These are phyloP conservation scores for Cadophora luteo-olivacea DNA, from an alignment of 2,329 filamentous ascomycete species.

Conservation along the genomic window DNA sequence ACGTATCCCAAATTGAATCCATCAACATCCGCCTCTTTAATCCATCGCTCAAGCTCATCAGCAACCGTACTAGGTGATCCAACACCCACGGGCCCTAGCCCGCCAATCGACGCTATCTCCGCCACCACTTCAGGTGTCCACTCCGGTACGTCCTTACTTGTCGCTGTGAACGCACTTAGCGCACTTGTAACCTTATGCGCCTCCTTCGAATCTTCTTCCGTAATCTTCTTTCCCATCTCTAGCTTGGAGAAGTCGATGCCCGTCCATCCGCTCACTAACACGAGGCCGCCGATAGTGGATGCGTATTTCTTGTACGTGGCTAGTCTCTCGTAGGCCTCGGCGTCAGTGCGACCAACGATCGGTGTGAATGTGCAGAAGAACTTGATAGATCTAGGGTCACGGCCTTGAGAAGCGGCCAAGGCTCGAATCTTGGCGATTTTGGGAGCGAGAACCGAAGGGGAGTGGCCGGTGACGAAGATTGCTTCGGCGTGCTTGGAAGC, in stretches of 20 bases:
- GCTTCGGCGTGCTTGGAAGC: conserved; percentile 21
- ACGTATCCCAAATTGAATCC: conserved; percentile 78
- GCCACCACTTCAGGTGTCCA: conserved; percentile 78
- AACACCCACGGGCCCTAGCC: conserved; percentile 61
- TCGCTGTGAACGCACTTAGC: conserved; percentile 55
- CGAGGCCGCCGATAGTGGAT: conserved; percentile 68
- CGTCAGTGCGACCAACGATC: conserved; percentile 68
- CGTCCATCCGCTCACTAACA: conserved; percentile 76
- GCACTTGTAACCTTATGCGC: conserved; percentile 57
- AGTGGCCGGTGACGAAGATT: conserved; percentile 20
- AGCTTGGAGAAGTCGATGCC: conserved; percentile 67
- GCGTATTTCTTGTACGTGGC: conserved; percentile 66
- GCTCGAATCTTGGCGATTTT: conserved; percentile 61
- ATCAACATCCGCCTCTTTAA: conserved; percentile 72
- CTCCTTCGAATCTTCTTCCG: conserved; percentile 59
- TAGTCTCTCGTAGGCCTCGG: conserved; percentile 69
- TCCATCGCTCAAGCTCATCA: conserved; percentile 71
- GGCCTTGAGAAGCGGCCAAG: conserved; percentile 57
- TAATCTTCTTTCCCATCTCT: conserved; percentile 63
- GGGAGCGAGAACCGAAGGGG: conserved; percentile 17
- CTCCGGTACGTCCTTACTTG: conserved; percentile 53
- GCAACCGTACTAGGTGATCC: conserved; percentile 60
- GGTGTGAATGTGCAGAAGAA: conserved; percentile 70
- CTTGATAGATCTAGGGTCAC: conserved; percentile 68
- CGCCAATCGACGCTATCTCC: conserved; percentile 71